Evolutionary conservation across 192 early-diverging fungal genomes (phyloP).

Genomic region (Coemansia sp.): DNA sequence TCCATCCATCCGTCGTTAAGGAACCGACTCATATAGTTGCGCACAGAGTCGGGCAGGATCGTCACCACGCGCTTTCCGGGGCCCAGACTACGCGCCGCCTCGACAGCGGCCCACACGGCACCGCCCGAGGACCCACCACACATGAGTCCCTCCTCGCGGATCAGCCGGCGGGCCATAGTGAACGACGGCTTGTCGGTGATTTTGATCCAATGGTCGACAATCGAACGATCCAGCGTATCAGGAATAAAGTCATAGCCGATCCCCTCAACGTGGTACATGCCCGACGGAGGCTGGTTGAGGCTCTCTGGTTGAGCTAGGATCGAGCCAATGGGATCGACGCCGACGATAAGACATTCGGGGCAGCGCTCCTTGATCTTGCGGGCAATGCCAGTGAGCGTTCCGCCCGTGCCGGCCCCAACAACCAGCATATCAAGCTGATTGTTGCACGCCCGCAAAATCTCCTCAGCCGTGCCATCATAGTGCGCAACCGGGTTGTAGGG

Average conservation of each 20-base stretch:
- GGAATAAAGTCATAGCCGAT: slow-evolving; percentile 99
- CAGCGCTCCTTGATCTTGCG: slow-evolving; percentile 94
- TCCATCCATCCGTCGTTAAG: slow-evolving; percentile 99
- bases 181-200: slow-evolving; percentile 95
- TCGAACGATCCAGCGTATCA: slow-evolving; percentile 77
- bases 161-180: slow-evolving; percentile 92
- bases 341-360: slow-evolving; percentile 82
- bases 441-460: slow-evolving; percentile 76
- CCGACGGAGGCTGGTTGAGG: slow-evolving; percentile 67
- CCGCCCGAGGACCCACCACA: slow-evolving; percentile 96
- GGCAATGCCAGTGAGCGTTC: slow-evolving; percentile 94
- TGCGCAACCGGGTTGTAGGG: slow-evolving; percentile 98
- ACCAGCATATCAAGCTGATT: slow-evolving; percentile 97
- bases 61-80: slow-evolving; percentile 91
- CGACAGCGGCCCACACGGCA: slow-evolving; percentile 84
- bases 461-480: slow-evolving; percentile 91
- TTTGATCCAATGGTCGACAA: slow-evolving; percentile 96
- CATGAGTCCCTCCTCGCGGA: slow-evolving; percentile 95
- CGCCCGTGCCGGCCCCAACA: slow-evolving; percentile 92
- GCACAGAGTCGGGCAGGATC: slow-evolving; percentile 94
- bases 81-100: slow-evolving; percentile 81
- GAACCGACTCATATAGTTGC: slow-evolving; percentile 99
- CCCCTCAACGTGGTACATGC: slow-evolving; percentile 93
- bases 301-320: slow-evolving; percentile 87
- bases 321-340: slow-evolving; percentile 93